phyloP scores from a whole-genome alignment of 129 eudicot genomes.

The Oenanthe sinensis region DNA sequence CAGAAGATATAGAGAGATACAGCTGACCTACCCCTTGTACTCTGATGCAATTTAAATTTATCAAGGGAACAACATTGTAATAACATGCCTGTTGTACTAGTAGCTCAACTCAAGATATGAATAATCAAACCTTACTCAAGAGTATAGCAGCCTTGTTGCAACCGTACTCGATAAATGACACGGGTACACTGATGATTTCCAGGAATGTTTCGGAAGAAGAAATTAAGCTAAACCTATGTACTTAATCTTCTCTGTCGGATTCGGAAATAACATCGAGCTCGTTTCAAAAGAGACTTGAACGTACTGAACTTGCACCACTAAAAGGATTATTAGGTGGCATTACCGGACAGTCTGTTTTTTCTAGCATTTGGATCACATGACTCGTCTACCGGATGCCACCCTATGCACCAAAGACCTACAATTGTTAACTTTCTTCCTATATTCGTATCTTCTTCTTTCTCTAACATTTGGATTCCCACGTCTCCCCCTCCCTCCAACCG shows the following conservation, averaged over 20 bases:
- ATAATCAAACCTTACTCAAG: neutral
- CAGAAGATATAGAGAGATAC: neutral
- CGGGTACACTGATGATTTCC: too few relatives aligned
- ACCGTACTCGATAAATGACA: too few relatives aligned
- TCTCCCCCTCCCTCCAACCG: conserved; percentile 10
- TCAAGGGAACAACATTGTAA: neutral
- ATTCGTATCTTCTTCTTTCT: neutral
- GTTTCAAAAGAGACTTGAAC: neutral
- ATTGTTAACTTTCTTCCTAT: conserved; percentile 5
- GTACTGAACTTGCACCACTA: neutral
- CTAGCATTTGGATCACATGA: conserved; percentile 8
- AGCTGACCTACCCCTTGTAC: neutral
- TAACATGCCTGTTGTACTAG: neutral
- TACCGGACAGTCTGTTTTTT: neutral
- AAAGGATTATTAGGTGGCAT: conserved; percentile 13
- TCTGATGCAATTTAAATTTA: neutral
- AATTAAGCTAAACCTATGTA: neutral
- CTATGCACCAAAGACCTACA: conserved; percentile 14
- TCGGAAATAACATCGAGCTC: conserved; percentile 10
- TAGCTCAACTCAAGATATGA: neutral
- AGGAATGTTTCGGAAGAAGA: too few relatives aligned
- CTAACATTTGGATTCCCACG: conserved; percentile 1
- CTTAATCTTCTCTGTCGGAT: neutral
- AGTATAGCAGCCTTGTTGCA: too few relatives aligned
- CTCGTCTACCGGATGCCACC: conserved; percentile 12